A percentile compares a stretch with the other conserved stretches of the same genome.
phyloP scores from a whole-genome alignment of 352 stramenopile genomes.

The Discostella stelligera region DNA sequence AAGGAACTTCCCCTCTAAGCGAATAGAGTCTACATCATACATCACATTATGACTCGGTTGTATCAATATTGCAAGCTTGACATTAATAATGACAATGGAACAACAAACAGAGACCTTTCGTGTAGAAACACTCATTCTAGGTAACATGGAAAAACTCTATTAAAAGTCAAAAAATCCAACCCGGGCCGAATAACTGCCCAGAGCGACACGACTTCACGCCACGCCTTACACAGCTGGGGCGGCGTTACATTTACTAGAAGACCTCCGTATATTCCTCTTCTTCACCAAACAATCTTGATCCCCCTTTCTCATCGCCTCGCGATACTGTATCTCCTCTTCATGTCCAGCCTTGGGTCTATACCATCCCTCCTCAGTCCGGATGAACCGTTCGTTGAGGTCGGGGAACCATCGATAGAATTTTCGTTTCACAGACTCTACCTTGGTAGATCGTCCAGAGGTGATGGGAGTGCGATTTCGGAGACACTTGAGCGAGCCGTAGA shows the following conservation, averaged over 20 bases:
- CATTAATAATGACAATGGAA: too few species aligned
- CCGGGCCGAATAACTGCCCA: too few species aligned
- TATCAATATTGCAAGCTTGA: too few species aligned
- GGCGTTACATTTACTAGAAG: not conserved
- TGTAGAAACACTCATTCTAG: not conserved
- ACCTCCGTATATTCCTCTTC: slow-evolving; percentile 26
- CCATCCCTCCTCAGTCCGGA: slow-evolving; percentile 23
- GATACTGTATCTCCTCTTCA: slow-evolving; percentile 41
- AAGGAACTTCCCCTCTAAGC: not conserved
- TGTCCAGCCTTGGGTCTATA: slow-evolving; percentile 41
- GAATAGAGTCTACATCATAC: not conserved
- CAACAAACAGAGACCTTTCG: not conserved
- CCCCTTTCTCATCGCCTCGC: slow-evolving; percentile 35
- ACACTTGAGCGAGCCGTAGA: slow-evolving; percentile 43
- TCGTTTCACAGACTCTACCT: slow-evolving; percentile 36
- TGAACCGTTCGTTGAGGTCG: slow-evolving; percentile 43
- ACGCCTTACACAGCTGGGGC: slow-evolving; percentile 9
- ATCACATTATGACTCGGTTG: too few species aligned
- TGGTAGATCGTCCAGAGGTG: slow-evolving; percentile 8
- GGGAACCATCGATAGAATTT: slow-evolving; percentile 60
- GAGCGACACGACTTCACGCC: not conserved
- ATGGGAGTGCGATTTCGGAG: slow-evolving; percentile 20
- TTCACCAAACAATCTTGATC: slow-evolving; percentile 31
- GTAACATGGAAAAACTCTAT: not conserved
- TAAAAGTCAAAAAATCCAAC: too few species aligned